Conservation (phyloP, 2,329 filamentous ascomycete species). For the Cercospora sesami region DNA sequence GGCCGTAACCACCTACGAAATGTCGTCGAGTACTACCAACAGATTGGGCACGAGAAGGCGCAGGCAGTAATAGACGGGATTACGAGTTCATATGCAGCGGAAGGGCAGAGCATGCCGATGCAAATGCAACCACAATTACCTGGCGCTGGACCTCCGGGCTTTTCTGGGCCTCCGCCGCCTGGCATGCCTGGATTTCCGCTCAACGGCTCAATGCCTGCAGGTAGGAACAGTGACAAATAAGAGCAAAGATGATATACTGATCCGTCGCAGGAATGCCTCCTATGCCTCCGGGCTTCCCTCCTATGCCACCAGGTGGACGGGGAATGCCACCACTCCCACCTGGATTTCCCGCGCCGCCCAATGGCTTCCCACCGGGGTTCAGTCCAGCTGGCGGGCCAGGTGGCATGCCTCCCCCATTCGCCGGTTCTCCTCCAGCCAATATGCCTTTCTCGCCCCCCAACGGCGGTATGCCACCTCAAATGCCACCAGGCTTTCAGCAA, state of each 20-base stretch:
- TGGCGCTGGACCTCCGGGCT: constrained; percentile 30
- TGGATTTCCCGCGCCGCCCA: constrained; percentile 41
- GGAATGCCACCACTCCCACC: constrained; percentile 39
- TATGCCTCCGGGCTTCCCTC: constrained; percentile 30
- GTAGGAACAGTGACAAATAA: too few species aligned
- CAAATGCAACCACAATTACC: constrained; percentile 57
- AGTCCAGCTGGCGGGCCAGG: constrained; percentile 36
- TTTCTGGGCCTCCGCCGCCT: constrained; percentile 32
- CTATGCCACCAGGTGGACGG: constrained; percentile 27
- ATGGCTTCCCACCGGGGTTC: constrained; percentile 40
- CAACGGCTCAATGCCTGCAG: constrained; percentile 28
- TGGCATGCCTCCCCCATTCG: constrained; percentile 34
- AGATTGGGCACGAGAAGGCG: constrained; percentile 97
- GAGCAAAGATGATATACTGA: constrained; percentile 6
- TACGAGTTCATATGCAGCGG: constrained; percentile 90
- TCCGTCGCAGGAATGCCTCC: constrained; percentile 26
- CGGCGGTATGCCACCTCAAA: constrained; percentile 21
- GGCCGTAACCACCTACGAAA: constrained; percentile 96
- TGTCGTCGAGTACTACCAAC: constrained; percentile 97
- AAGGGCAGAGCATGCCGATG: constrained; percentile 76
- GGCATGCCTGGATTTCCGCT: constrained; percentile 36
- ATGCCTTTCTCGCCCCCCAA: constrained; percentile 41
- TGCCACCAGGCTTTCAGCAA: constrained; percentile 18
- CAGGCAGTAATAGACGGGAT: constrained; percentile 98
- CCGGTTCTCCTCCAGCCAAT: constrained; percentile 26